A percentile compares a stretch with the other conserved stretches of the same genome.
These are phyloP conservation scores for Typha latifolia DNA, from an alignment of 176 grass and related monocot species.

Conservation along the genomic window DNA sequence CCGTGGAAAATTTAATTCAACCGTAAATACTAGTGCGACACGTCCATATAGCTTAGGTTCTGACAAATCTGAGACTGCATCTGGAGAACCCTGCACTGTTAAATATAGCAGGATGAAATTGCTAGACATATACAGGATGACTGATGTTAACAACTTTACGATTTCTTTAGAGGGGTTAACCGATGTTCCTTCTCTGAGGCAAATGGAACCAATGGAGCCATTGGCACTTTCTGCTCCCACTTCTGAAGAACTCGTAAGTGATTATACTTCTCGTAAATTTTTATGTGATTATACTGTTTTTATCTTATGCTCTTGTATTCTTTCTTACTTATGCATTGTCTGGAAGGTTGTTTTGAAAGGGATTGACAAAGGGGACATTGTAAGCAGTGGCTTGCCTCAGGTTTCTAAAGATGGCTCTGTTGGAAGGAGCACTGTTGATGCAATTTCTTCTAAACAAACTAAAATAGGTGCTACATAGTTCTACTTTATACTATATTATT, in stretches of 20 bases:
- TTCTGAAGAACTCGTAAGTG: slow-evolving; percentile 68
- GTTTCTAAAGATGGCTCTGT: slow-evolving; percentile 64
- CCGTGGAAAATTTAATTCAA: slow-evolving; percentile 58
- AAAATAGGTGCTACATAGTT: slow-evolving; percentile 30
- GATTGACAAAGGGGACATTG: slow-evolving; percentile 92
- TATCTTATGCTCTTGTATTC: neutral
- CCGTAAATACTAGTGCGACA: slow-evolving; percentile 30
- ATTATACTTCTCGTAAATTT: slow-evolving; percentile 7
- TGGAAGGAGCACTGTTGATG: slow-evolving; percentile 50
- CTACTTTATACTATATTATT: slow-evolving; percentile 1
- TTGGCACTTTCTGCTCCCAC: slow-evolving; percentile 72
- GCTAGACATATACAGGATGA: slow-evolving; percentile 85
- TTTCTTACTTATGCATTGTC: slow-evolving; percentile 17
- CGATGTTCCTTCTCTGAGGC: slow-evolving; percentile 47
- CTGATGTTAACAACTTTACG: slow-evolving; percentile 56
- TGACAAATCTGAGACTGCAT: slow-evolving; percentile 55
- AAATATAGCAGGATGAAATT: slow-evolving; percentile 98
- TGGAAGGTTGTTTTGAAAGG: slow-evolving; percentile 73
- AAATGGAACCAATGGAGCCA: slow-evolving; percentile 63
- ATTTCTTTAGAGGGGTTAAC: slow-evolving; percentile 46
- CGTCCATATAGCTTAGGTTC: slow-evolving; percentile 45
- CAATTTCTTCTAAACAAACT: slow-evolving; percentile 24
- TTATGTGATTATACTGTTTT: neutral
- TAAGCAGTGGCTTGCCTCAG: slow-evolving; percentile 76
- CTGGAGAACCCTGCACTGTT: slow-evolving; percentile 34